These are phyloP conservation scores for Blyttiomyces sp. DNA, from an alignment of 371 early-diverging fungal species.

Conservation along the genomic window DNA sequence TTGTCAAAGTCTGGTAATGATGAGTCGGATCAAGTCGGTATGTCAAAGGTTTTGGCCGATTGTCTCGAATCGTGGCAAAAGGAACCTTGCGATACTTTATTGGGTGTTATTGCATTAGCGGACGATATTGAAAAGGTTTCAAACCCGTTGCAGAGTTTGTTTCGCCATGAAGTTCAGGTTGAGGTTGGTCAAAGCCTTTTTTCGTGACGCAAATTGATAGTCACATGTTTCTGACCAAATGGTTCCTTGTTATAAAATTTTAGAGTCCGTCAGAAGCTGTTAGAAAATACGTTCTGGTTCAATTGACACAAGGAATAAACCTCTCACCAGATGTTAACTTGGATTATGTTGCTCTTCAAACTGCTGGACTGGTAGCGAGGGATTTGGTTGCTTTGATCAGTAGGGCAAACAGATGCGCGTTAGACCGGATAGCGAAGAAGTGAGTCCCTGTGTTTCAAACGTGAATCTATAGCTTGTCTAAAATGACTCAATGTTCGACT, in stretches of 20 bases:
- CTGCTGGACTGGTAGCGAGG: constrained; percentile 84
- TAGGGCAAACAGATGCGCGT: constrained; percentile 65
- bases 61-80: constrained; percentile 46
- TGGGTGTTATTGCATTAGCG: constrained; percentile 65
- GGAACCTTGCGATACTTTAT: not conserved
- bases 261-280: constrained; percentile 30
- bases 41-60: constrained; percentile 65
- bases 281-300: constrained; percentile 21
- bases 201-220: too few species aligned
- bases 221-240: too few species aligned
- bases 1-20: constrained; percentile 28
- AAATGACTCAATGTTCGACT: too few species aligned
- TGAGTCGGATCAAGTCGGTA: constrained; percentile 52
- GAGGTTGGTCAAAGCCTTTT: constrained; percentile 34
- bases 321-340: constrained; percentile 64
- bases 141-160: constrained; percentile 55
- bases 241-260: too few species aligned
- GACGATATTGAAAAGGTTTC: constrained; percentile 73
- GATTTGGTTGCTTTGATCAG: constrained; percentile 77
- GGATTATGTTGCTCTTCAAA: constrained; percentile 72
- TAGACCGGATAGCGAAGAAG: constrained; percentile 53
- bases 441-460: not conserved
- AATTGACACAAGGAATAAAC: not conserved
- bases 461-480: not conserved
- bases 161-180: constrained; percentile 66